phyloP scores from a whole-genome alignment of 2,329 filamentous ascomycete genomes.

The Penicillium nordicum region DNA sequence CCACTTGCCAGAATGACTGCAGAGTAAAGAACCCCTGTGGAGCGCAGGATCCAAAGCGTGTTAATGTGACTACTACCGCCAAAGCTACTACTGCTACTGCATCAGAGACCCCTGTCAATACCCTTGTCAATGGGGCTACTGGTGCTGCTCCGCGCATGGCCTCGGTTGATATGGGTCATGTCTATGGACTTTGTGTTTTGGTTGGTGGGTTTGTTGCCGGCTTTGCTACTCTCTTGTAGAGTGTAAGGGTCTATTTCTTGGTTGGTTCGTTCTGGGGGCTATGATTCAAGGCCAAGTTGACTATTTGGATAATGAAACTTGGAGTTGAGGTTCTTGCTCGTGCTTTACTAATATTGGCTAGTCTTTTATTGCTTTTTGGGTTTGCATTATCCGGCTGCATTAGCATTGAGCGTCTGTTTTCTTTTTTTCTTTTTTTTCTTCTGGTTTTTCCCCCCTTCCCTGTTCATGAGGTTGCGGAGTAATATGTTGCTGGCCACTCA shows the following conservation, averaged over 20 bases:
- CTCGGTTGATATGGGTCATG: constrained; percentile 51
- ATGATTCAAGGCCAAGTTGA: neutral
- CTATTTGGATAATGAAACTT: neutral
- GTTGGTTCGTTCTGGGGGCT: neutral
- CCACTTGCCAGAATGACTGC: constrained; percentile 51
- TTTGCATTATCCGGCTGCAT: constrained; percentile 14
- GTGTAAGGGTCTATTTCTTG: neutral
- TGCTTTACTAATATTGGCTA: neutral
- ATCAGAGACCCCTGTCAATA: constrained; percentile 31
- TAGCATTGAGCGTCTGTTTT: constrained; percentile 14
- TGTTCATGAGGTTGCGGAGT: constrained; percentile 5
- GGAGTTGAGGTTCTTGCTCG: neutral
- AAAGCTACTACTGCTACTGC: constrained; percentile 41
- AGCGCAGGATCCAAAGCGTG: constrained; percentile 54
- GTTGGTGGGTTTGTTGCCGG: constrained; percentile 56
- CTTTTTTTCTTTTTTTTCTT: too few relatives aligned
- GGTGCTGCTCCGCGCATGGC: constrained; percentile 28
- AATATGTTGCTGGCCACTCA: neutral
- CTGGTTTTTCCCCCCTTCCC: neutral
- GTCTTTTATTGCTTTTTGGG: neutral
- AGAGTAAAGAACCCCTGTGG: constrained; percentile 57
- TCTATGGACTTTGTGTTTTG: constrained; percentile 56
- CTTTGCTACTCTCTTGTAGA: constrained; percentile 53
- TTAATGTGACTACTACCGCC: constrained; percentile 49
- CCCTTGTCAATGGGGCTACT: constrained; percentile 33